Conservation (phyloP, 768 basidiomycete genomes). For the Collybia nuda region DNA sequence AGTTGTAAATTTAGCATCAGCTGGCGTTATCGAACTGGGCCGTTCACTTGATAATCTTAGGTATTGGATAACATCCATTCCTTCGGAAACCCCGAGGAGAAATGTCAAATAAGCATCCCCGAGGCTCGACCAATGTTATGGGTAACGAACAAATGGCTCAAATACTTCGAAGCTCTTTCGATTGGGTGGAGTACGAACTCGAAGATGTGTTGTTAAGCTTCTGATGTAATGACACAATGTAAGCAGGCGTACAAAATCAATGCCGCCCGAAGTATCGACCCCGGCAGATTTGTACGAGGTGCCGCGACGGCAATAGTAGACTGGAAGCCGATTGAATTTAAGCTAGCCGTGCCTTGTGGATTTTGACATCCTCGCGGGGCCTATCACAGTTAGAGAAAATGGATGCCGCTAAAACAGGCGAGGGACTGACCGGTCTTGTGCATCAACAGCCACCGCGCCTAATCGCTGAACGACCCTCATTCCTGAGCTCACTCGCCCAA, state of each 20-base stretch:
- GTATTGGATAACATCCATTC: not conserved
- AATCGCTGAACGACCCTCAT: slow-evolving; percentile 92
- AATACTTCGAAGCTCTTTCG: too few relatives aligned
- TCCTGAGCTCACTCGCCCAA: slow-evolving; percentile 86
- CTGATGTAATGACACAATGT: too few relatives aligned
- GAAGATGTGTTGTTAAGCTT: too few relatives aligned
- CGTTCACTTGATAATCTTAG: not conserved
- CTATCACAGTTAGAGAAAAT: slow-evolving; percentile 28
- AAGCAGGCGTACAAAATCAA: too few relatives aligned
- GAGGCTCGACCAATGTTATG: too few relatives aligned
- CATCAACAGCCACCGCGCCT: slow-evolving; percentile 87
- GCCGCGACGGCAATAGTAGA: not conserved
- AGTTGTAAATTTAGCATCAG: too few relatives aligned
- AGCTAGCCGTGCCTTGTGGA: slow-evolving; percentile 65
- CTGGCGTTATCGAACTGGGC: not conserved
- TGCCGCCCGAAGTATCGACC: too few relatives aligned
- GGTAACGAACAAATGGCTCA: too few relatives aligned
- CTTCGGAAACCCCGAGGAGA: slow-evolving; percentile 12
- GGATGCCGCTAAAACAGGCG: not conserved
- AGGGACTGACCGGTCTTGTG: slow-evolving; percentile 73
- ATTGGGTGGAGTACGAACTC: too few relatives aligned
- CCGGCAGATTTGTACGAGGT: not conserved
- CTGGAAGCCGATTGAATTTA: slow-evolving; percentile 18
- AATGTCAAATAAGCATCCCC: slow-evolving; percentile 6
- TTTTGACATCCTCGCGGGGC: slow-evolving; percentile 83